These are phyloP conservation scores for Barnettozyma populi DNA, from an alignment of 805 yeast genomes.

Conservation along the genomic window DNA sequence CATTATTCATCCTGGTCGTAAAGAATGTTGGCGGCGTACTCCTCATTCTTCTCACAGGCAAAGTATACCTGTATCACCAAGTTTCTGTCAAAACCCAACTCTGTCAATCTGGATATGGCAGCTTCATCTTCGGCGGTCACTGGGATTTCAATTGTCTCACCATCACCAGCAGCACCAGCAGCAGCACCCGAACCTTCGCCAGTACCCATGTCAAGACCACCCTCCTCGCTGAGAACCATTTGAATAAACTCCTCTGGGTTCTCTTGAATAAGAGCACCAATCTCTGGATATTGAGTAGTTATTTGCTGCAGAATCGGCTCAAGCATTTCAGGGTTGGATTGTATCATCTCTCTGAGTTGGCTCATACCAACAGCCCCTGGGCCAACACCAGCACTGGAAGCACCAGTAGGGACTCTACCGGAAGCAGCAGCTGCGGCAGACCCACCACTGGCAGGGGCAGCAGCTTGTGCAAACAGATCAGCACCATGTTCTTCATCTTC, in stretches of 20 bases:
- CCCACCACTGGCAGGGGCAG: constrained; percentile 28
- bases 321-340: constrained; percentile 82
- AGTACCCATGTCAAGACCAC: constrained; percentile 33
- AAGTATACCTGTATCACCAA: constrained; percentile 89
- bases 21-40: constrained; percentile 88
- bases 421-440: constrained; percentile 17
- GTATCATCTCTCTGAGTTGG: constrained; percentile 70
- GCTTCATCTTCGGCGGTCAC: constrained; percentile 79
- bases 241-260: constrained; percentile 89
- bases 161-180: constrained; percentile 30
- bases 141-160: constrained; percentile 41
- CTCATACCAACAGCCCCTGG: constrained; percentile 35
- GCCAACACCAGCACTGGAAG: constrained; percentile 22
- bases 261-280: constrained; percentile 70
- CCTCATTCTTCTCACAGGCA: constrained; percentile 98
- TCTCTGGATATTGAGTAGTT: constrained; percentile 76
- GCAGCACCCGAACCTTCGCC: constrained; percentile 22
- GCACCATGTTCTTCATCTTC: constrained; percentile 9
- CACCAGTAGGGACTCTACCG: constrained; percentile 11
- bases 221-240: constrained; percentile 52
- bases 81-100: constrained; percentile 85
- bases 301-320: constrained; percentile 80
- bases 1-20: constrained; percentile 43
- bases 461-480: constrained; percentile 39
- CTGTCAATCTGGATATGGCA: constrained; percentile 87